These are phyloP conservation scores for Podila epicladia DNA, from an alignment of 192 early-diverging fungal genomes.

Conservation along the genomic window DNA sequence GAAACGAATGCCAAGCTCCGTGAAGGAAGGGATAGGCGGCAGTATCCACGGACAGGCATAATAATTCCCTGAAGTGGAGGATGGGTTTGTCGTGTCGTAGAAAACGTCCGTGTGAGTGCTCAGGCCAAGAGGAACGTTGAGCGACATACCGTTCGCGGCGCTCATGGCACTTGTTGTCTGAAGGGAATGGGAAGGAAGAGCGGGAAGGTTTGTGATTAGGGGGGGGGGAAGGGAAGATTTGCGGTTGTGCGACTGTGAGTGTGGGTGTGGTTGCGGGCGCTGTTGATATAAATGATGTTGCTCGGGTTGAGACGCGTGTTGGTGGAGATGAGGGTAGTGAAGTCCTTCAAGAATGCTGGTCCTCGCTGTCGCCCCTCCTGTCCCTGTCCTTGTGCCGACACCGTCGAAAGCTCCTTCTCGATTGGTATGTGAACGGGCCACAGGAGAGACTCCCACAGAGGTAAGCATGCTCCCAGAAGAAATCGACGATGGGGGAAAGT, in stretches of 20 bases:
- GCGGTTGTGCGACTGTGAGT: neutral
- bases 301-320: neutral
- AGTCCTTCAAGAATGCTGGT: neutral
- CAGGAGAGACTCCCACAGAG: neutral
- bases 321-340: neutral
- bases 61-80: slow-evolving; percentile 1
- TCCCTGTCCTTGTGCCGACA: neutral
- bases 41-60: slow-evolving; percentile 21
- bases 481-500: neutral
- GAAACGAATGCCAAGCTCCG: slow-evolving; percentile 40
- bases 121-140: neutral
- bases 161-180: neutral
- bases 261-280: neutral
- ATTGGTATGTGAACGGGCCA: neutral
- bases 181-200: neutral
- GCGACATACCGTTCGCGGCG: neutral
- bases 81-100: neutral
- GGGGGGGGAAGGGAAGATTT: neutral
- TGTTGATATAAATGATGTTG: slow-evolving; percentile 3
- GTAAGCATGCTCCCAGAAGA: neutral
- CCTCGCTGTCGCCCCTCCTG: neutral
- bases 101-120: neutral
- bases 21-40: slow-evolving; percentile 39
- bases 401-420: neutral
- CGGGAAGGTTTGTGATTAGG: neutral